Base-by-base conservation (phyloP, 495 filamentous ascomycete species). In the Cercophora samala region DNA sequence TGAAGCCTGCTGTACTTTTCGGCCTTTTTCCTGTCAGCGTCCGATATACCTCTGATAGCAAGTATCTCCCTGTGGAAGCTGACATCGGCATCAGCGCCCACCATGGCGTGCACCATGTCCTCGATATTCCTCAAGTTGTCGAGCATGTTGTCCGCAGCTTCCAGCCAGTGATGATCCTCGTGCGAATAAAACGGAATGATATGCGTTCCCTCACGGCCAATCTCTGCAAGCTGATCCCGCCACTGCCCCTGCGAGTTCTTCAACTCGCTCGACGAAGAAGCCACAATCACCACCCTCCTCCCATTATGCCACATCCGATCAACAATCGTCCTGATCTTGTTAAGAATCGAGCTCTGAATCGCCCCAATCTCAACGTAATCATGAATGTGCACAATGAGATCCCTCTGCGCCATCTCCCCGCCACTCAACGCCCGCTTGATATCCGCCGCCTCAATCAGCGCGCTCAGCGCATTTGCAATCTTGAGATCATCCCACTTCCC, bases 321-420 rank as follows among this genome's bases (percentile, higher is more conserved):
- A 26, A 96, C 87, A n/a, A 88, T 80, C 65, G 87, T 83, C 58
- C 89, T 87, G 9, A 99, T 77, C 58, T 87, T 85, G 24, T 72
- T 73, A 4, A 97, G 74, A 0, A 83, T 74, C n/a, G 91, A 89
- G 21, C 88, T 84, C 9, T 80, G 72, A 1, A 90, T 87, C 62
- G 80, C 78, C 69, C 83, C 85, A 15, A 97, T 81, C 55, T 95
- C 90, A 25, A 86, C 86, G 71, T 92, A 92, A 73, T 97, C 93
- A 69, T 89, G 86, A 11, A 98, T 76, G 60, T 93, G 89, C 9
- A 99, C 79, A 65, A 97, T 91, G 1, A 84, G 71, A 55, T 71
- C 70, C 52, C 73, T 23, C 0, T 71, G 11, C 74, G 64, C 29
- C 32, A 9, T 22, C 22, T 52, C 9, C 58, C 54, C 26, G 21